A percentile compares a stretch with the other conserved stretches of the same genome.
Evolutionary conservation across 2,329 filamentous ascomycete genomes (phyloP).

Genomic region (Ophiobolus disseminans): DNA sequence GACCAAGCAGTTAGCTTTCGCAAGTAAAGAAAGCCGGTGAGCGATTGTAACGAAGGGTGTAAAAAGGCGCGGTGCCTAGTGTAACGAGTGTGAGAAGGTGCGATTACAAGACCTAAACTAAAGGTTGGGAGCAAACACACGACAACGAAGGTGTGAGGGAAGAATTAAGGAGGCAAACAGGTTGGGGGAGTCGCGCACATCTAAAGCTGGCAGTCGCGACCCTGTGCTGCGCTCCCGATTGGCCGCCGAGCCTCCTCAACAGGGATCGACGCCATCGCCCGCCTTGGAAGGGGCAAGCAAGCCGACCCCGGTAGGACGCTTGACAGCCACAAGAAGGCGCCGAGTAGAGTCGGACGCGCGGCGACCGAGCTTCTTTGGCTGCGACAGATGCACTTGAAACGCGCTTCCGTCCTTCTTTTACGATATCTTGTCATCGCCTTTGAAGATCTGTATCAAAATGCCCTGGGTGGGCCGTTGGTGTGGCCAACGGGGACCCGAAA

Average conservation of each 20-base stretch:
- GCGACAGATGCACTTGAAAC: constrained; percentile 20
- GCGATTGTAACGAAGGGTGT: constrained; percentile 13
- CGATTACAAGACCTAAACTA: constrained; percentile 20
- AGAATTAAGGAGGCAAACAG: constrained; percentile 7
- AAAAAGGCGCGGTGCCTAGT: constrained; percentile 21
- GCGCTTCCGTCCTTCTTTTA: constrained; percentile 7
- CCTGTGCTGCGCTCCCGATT: not conserved
- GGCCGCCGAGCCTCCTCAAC: constrained; percentile 1
- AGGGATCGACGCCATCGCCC: constrained; percentile 5
- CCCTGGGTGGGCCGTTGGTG: not conserved
- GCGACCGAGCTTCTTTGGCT: constrained; percentile 19
- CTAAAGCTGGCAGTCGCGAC: not conserved
- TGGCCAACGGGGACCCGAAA: not conserved
- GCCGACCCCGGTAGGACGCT: constrained; percentile 15
- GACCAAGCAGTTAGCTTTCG: constrained; percentile 1
- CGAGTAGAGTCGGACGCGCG: constrained; percentile 17
- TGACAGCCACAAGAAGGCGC: constrained; percentile 16
- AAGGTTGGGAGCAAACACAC: constrained; percentile 3
- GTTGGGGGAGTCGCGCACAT: constrained; percentile 1
- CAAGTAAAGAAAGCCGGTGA: constrained; percentile 10
- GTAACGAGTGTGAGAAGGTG: constrained; percentile 30
- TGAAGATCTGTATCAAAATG: constrained; percentile 20
- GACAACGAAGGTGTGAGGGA: constrained; percentile 7
- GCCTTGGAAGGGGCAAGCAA: constrained; percentile 17
- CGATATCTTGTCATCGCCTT: constrained; percentile 7